Conservation (phyloP, 2,329 filamentous ascomycete genomes). For the Trichoderma simmonsii region DNA sequence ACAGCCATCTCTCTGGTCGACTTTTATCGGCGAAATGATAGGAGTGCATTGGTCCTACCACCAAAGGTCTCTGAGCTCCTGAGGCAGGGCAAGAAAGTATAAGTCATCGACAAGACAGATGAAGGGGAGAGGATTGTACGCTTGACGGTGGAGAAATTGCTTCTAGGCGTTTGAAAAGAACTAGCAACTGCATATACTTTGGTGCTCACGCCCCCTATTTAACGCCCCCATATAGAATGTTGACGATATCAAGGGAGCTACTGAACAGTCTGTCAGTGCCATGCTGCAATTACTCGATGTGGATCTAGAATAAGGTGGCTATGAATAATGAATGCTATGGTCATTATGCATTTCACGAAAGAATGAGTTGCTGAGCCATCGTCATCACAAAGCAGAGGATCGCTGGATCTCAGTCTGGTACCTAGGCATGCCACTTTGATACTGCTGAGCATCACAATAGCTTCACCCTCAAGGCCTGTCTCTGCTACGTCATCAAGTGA, state of each 20-base stretch:
- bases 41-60: slow-evolving; percentile 78
- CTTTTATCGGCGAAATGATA: slow-evolving; percentile 89
- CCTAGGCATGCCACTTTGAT: background rate
- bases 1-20: slow-evolving; percentile 82
- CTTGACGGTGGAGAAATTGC: background rate
- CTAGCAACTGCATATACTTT: background rate
- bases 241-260: background rate
- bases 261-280: background rate
- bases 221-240: background rate
- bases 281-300: background rate
- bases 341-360: background rate
- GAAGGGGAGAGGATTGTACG: background rate
- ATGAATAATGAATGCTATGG: background rate
- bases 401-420: background rate
- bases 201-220: background rate
- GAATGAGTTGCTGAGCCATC: background rate
- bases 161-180: slow-evolving; percentile 5
- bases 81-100: slow-evolving; percentile 60
- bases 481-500: background rate
- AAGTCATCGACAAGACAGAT: slow-evolving; percentile 12
- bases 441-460: background rate
- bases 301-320: background rate
- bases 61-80: slow-evolving; percentile 82
- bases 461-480: background rate
- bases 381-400: background rate